These are phyloP conservation scores for Trichoderma koningiopsis DNA, from an alignment of 2,329 filamentous ascomycete species.

Conservation along the genomic window DNA sequence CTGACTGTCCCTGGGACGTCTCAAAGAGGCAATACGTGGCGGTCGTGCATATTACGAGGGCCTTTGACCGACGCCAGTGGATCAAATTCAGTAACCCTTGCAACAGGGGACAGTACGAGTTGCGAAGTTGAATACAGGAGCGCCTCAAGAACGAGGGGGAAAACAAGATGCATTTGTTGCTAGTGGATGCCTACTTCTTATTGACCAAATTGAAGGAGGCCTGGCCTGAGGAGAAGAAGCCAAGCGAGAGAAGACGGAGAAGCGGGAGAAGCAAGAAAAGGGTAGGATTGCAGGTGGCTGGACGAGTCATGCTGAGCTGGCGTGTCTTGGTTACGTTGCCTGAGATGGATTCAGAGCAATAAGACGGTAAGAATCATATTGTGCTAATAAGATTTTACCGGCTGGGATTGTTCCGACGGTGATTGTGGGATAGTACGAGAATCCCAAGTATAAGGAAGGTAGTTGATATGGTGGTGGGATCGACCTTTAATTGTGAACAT, in stretches of 20 bases:
- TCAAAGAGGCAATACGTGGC: conserved; percentile 16
- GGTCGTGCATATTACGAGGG: conserved; percentile 14
- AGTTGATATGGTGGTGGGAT: not conserved
- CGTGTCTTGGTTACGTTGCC: not conserved
- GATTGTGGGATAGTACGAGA: not conserved
- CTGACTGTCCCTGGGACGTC: conserved; percentile 16
- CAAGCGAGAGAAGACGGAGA: not conserved
- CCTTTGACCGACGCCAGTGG: not conserved
- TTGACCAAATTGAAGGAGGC: not conserved
- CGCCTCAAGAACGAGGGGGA: not conserved
- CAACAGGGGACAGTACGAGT: not conserved
- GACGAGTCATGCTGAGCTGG: not conserved
- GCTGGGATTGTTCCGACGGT: not conserved
- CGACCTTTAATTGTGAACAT: not conserved
- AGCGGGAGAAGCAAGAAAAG: not conserved
- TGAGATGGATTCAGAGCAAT: not conserved
- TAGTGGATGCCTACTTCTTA: not conserved
- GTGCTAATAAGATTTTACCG: not conserved
- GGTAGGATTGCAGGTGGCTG: not conserved
- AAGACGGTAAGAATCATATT: not conserved
- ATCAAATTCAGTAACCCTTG: not conserved
- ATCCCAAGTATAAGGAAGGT: no score
- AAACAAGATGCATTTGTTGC: not conserved
- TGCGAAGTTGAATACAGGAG: not conserved
- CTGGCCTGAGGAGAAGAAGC: not conserved